Evolutionary conservation across 768 basidiomycete genomes (phyloP).

Genomic region (Podaxis pistillaris): DNA sequence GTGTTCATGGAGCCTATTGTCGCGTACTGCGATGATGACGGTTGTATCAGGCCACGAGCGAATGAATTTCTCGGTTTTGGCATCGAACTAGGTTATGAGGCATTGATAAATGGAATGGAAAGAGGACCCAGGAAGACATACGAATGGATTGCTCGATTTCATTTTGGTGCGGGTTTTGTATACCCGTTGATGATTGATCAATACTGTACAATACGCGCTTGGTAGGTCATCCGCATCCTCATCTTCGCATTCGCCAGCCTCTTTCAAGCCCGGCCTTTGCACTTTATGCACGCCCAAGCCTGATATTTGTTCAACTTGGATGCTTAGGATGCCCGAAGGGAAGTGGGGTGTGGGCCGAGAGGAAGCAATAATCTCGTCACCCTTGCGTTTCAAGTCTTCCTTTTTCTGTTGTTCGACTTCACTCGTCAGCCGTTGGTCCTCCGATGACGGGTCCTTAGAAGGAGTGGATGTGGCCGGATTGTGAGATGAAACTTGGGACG

Average conservation of each 20-base stretch:
- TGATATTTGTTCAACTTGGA: slow-evolving; percentile 65
- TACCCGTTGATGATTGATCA: slow-evolving; percentile 42
- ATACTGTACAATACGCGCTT: slow-evolving; percentile 54
- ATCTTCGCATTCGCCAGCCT: slow-evolving; percentile 54
- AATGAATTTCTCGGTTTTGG: slow-evolving; percentile 69
- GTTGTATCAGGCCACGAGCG: slow-evolving; percentile 59
- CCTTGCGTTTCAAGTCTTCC: slow-evolving; percentile 34
- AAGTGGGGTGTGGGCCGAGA: slow-evolving; percentile 59
- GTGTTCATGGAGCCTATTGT: slow-evolving; percentile 53
- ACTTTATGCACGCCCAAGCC: slow-evolving; percentile 60
- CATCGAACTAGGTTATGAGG: slow-evolving; percentile 41
- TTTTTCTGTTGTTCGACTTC: slow-evolving; percentile 37
- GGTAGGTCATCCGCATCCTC: slow-evolving; percentile 61
- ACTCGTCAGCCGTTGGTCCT: slow-evolving; percentile 42
- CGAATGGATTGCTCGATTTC: slow-evolving; percentile 43
- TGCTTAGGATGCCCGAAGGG: slow-evolving; percentile 64
- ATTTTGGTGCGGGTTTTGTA: slow-evolving; percentile 47
- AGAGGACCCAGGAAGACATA: slow-evolving; percentile 23
- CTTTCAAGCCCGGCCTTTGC: slow-evolving; percentile 51
- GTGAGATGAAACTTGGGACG: not conserved
- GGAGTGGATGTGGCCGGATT: not conserved
- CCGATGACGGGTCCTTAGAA: not conserved
- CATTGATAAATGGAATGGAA: too few relatives aligned
- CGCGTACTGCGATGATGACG: slow-evolving; percentile 65
- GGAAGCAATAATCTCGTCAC: slow-evolving; percentile 37